phyloP scores from a whole-genome alignment of 331 rosid species.

The Cydonia oblonga region DNA sequence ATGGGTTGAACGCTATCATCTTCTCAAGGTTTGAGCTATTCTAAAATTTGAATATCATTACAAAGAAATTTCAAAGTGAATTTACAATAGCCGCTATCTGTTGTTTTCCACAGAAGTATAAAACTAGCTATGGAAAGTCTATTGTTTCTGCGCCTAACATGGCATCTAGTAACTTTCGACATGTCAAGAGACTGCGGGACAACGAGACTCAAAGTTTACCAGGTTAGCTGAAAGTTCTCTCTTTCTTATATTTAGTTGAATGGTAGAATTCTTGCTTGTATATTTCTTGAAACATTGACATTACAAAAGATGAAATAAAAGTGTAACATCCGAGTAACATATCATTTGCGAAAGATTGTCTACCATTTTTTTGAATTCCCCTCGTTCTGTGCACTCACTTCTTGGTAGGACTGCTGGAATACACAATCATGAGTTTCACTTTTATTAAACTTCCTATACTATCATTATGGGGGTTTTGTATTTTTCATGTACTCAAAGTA shows the following conservation, averaged over 20 bases:
- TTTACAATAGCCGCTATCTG: conserved; percentile 4
- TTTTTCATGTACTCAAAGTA: background rate
- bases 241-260: conserved; percentile 2
- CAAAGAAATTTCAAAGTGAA: background rate
- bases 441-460: background rate
- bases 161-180: conserved; percentile 34
- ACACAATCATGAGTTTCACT: background rate
- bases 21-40: conserved; percentile 53
- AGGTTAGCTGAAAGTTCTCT: conserved; percentile 44
- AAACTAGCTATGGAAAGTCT: conserved; percentile 33
- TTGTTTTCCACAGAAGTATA: conserved; percentile 46
- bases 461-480: background rate
- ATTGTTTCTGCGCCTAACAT: conserved; percentile 26
- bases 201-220: conserved; percentile 48
- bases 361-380: background rate
- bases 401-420: background rate
- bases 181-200: conserved; percentile 42
- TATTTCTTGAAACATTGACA: background rate
- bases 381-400: background rate
- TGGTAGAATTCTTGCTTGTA: background rate
- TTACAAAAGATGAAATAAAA: background rate
- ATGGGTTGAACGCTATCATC: conserved; percentile 76
- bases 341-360: background rate
- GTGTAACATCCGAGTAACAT: background rate
- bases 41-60: conserved; percentile 1